Conservation (phyloP, 2,329 filamentous ascomycete genomes). For the Trichoderma koningiopsis region DNA sequence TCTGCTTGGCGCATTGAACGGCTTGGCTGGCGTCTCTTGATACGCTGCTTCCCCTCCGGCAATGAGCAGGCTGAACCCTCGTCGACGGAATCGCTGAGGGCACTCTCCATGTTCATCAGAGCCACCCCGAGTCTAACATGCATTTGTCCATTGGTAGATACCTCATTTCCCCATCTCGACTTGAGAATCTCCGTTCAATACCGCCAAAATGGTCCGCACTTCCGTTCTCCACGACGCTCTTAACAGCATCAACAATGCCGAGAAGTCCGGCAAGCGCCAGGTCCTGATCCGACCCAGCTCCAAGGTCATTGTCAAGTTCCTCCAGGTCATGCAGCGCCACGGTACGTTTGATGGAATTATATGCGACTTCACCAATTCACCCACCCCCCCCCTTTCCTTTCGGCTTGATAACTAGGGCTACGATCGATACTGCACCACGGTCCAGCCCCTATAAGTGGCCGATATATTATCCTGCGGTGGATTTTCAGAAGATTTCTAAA, state of each 20-base stretch:
- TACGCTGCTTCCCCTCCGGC: conserved; percentile 65
- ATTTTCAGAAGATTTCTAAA: conserved; percentile 90
- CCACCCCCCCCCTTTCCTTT: conserved; percentile 47
- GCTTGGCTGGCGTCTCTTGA: conserved; percentile 43
- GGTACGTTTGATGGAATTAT: conserved; percentile 66
- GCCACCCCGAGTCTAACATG: conserved; percentile 64
- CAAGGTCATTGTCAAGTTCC: conserved; percentile 99
- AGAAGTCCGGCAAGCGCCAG: conserved; percentile 99
- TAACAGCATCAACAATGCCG: conserved; percentile 99
- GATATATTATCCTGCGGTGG: conserved; percentile 86
- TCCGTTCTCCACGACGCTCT: conserved; percentile 99
- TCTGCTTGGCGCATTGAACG: conserved; percentile 8
- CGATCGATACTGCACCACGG: conserved; percentile 77
- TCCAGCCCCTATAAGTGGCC: conserved; percentile 99
- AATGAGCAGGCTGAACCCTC: conserved; percentile 72
- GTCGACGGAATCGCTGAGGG: conserved; percentile 56
- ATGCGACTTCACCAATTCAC: neutral
- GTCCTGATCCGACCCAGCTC: conserved; percentile 96
- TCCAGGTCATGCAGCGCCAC: conserved; percentile 98
- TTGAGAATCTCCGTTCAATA: conserved; percentile 74
- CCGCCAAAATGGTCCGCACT: conserved; percentile 96
- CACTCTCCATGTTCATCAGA: conserved; percentile 67
- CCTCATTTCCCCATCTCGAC: conserved; percentile 64
- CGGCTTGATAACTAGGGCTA: conserved; percentile 99
- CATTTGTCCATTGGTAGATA: conserved; percentile 54